These are phyloP conservation scores for Micractinium sp. DNA, from an alignment of 139 green algal genomes.

Conservation along the genomic window DNA sequence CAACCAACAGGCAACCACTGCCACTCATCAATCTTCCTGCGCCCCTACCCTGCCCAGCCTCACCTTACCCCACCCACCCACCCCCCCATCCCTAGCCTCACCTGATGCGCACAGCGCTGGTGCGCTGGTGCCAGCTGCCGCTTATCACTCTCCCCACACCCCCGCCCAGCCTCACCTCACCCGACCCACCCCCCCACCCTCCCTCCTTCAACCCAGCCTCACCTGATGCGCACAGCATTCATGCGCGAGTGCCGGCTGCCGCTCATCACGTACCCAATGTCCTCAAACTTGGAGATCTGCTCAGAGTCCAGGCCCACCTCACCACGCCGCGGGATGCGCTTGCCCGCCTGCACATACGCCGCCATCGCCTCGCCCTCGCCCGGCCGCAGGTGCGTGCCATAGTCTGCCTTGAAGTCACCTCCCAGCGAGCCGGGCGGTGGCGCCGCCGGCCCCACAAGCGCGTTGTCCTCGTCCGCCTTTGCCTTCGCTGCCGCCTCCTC, in stretches of 20 bases:
- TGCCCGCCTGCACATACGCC: constrained; percentile 89
- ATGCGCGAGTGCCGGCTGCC: constrained; percentile 94
- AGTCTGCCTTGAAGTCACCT: constrained; percentile 46
- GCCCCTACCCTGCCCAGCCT: too few relatives aligned
- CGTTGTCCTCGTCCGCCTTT: constrained; percentile 54
- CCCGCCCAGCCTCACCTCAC: neutral
- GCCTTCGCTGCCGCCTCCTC: constrained; percentile 18
- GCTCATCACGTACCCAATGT: constrained; percentile 92
- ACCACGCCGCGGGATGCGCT: constrained; percentile 96
- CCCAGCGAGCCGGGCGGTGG: constrained; percentile 32
- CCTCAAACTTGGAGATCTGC: constrained; percentile 92
- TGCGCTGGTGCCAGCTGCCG: too few relatives aligned
- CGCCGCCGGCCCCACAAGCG: constrained; percentile 68
- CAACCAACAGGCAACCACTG: too few relatives aligned
- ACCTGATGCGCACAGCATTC: constrained; percentile 95
- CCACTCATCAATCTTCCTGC: too few relatives aligned
- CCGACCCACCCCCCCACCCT: neutral
- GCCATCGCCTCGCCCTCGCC: constrained; percentile 88
- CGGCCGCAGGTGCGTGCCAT: constrained; percentile 70
- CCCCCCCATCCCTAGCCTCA: too few relatives aligned
- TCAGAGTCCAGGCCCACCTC: constrained; percentile 91
- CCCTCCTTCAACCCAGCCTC: neutral
- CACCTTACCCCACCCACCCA: too few relatives aligned
- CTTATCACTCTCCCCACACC: too few relatives aligned
- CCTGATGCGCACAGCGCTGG: too few relatives aligned